Evolutionary conservation across 2,329 filamentous ascomycete genomes (phyloP).

Genomic region (Alternaria sp.): DNA sequence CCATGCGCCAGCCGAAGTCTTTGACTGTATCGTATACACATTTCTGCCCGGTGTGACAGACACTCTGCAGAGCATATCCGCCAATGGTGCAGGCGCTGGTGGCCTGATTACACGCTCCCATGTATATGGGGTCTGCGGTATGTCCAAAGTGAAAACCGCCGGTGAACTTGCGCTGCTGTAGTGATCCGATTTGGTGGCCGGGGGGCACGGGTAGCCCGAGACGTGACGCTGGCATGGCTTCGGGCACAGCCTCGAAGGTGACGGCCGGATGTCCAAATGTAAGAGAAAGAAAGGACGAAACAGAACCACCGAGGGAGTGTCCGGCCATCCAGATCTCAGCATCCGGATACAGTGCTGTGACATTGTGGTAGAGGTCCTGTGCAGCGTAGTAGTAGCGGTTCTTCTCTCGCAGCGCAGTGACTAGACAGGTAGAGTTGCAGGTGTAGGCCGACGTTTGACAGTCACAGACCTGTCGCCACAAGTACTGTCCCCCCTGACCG

Average conservation of each 20-base stretch:
- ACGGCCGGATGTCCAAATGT: constrained; percentile 92
- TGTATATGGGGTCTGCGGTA: constrained; percentile 92
- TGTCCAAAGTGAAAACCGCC: constrained; percentile 92
- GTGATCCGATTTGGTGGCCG: constrained; percentile 71
- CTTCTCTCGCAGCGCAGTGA: constrained; percentile 75
- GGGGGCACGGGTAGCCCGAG: constrained; percentile 87
- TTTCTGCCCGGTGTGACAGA: constrained; percentile 87
- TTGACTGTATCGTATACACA: constrained; percentile 92
- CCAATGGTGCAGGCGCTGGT: constrained; percentile 88
- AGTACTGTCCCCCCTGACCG: constrained; percentile 86
- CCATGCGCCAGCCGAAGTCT: constrained; percentile 91
- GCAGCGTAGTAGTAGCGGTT: constrained; percentile 91
- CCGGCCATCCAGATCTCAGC: constrained; percentile 88
- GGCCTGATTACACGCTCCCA: constrained; percentile 90
- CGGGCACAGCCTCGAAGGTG: constrained; percentile 91
- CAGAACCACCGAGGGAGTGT: constrained; percentile 89
- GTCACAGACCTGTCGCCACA: constrained; percentile 92
- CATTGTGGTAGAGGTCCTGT: constrained; percentile 88
- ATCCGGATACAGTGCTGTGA: constrained; percentile 84
- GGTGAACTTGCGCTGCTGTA: constrained; percentile 68
- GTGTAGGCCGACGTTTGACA: constrained; percentile 86
- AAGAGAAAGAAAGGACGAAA: constrained; percentile 84
- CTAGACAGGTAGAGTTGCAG: constrained; percentile 91
- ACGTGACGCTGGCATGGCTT: constrained; percentile 83
- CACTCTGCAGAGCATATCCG: constrained; percentile 90